phyloP scores from a whole-genome alignment of 2,329 filamentous ascomycete species.

The Clarireedia paspali region DNA sequence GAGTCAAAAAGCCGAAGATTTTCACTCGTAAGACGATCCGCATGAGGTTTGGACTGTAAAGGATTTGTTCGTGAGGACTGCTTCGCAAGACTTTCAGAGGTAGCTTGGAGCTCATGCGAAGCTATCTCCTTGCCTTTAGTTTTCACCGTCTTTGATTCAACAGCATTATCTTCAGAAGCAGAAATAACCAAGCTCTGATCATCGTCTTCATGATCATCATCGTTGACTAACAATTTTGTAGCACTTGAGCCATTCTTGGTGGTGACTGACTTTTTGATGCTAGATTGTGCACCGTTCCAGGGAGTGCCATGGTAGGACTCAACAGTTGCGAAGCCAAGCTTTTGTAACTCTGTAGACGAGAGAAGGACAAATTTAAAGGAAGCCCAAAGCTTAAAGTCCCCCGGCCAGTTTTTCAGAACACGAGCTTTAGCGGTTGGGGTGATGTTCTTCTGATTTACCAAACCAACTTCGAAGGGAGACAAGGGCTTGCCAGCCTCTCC shows the following conservation, averaged over 20 bases:
- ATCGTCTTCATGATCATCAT: background rate
- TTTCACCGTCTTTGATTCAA: background rate
- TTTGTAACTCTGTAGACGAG: constrained; percentile 11
- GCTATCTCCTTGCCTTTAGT: background rate
- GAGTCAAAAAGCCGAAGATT: too few species aligned
- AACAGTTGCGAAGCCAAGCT: constrained; percentile 8
- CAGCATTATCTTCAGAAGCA: background rate
- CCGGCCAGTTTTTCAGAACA: constrained; percentile 10
- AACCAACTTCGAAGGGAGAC: constrained; percentile 18
- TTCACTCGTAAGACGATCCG: too few species aligned
- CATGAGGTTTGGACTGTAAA: too few species aligned
- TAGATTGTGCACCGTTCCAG: background rate
- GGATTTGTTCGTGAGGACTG: too few species aligned
- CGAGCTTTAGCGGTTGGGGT: constrained; percentile 9
- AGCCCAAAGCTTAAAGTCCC: constrained; percentile 14
- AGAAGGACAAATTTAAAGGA: constrained; percentile 15
- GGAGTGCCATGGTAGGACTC: background rate
- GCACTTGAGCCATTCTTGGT: background rate
- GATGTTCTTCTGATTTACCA: constrained; percentile 7
- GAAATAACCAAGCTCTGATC: background rate
- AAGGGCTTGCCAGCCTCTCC: background rate
- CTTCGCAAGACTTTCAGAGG: too few species aligned
- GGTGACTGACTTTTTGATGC: background rate
- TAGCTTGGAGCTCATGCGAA: too few species aligned
- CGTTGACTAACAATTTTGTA: background rate